phyloP scores from a whole-genome alignment of 2,329 filamentous ascomycete species.

The Trichoderma breve region DNA sequence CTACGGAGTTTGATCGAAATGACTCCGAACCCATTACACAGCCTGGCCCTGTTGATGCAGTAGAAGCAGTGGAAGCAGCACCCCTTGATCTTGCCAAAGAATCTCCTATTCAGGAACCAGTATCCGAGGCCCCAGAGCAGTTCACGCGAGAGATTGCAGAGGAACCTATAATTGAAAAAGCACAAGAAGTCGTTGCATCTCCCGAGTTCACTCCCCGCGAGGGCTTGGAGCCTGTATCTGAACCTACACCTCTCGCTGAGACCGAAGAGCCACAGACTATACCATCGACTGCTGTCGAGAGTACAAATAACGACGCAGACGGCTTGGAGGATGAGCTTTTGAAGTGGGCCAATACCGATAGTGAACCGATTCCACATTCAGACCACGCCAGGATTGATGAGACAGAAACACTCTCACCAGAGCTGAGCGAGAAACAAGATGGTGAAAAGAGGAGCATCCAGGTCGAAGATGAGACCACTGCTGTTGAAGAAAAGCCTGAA shows the following conservation, averaged over 20 bases:
- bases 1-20: neutral
- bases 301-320: neutral
- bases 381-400: neutral
- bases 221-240: neutral
- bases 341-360: constrained; percentile 10
- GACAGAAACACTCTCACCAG: neutral
- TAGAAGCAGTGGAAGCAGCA: neutral
- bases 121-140: neutral
- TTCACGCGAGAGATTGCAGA: neutral
- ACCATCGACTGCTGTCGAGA: neutral
- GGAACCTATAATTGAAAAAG: neutral
- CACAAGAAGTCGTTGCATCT: neutral
- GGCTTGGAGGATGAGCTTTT: neutral
- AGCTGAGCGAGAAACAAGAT: constrained; percentile 21
- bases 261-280: neutral
- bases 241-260: neutral
- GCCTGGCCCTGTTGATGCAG: neutral
- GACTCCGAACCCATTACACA: neutral
- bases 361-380: neutral
- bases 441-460: constrained; percentile 27
- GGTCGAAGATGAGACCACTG: constrained; percentile 11
- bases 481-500: neutral
- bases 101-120: neutral
- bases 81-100: neutral
- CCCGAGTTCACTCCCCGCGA: neutral